Evolutionary conservation across 495 filamentous ascomycete genomes (phyloP).

Genomic region (Rostrohypoxylon terebratum): DNA sequence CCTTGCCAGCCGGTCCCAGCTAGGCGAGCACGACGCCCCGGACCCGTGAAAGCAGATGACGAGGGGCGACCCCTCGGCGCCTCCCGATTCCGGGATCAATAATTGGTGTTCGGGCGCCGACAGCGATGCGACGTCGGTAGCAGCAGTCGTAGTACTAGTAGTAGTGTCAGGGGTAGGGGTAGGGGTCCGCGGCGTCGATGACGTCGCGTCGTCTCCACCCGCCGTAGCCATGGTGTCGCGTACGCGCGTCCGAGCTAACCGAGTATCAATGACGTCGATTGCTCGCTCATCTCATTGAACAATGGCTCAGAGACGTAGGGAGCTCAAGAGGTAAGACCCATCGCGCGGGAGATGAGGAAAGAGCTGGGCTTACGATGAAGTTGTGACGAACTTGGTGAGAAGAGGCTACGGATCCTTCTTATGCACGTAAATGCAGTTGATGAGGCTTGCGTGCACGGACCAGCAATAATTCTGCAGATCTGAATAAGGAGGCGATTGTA

Average conservation of each 20-base stretch:
- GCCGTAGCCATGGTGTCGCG: slow-evolving; percentile 24
- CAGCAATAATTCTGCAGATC: not conserved
- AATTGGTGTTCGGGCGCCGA: slow-evolving; percentile 10
- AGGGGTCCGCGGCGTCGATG: slow-evolving; percentile 1
- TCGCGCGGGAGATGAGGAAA: not conserved
- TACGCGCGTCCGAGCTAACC: not conserved
- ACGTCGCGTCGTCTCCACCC: slow-evolving; percentile 1
- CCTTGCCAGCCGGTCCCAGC: slow-evolving; percentile 56
- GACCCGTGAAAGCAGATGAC: slow-evolving; percentile 61
- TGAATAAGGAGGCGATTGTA: slow-evolving; percentile 1
- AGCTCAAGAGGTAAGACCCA: not conserved
- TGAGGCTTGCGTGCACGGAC: slow-evolving; percentile 6
- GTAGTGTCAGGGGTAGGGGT: too few species aligned
- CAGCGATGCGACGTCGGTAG: not conserved
- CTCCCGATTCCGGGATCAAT: slow-evolving; percentile 12
- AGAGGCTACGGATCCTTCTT: slow-evolving; percentile 1
- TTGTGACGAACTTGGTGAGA: not conserved
- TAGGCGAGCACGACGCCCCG: slow-evolving; percentile 57
- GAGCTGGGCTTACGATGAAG: not conserved
- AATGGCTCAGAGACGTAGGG: not conserved
- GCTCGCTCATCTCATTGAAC: not conserved
- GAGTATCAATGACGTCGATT: not conserved
- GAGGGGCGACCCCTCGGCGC: slow-evolving; percentile 33
- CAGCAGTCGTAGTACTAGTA: too few species aligned
- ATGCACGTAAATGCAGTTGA: not conserved